Evolutionary conservation across 768 basidiomycete species (phyloP).

Genomic region (Strobilomyces dryophilus): DNA sequence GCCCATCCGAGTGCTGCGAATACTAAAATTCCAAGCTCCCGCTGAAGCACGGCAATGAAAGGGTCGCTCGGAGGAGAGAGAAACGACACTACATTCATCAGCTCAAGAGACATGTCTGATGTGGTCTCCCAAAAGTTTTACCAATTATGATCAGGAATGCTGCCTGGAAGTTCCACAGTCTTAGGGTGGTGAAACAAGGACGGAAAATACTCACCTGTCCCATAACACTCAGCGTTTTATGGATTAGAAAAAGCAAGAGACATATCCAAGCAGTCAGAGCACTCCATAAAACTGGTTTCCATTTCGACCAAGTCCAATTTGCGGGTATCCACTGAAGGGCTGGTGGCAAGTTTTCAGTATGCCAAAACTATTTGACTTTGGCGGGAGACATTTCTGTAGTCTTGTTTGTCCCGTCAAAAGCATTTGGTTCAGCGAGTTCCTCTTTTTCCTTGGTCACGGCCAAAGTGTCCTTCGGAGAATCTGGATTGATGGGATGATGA

Average conservation of each 20-base stretch:
- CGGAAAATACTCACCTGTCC: constrained; percentile 45
- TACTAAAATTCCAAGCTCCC: constrained; percentile 51
- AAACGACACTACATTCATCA: constrained; percentile 44
- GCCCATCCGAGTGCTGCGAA: constrained; percentile 55
- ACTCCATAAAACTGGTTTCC: constrained; percentile 62
- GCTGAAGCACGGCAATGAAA: constrained; percentile 64
- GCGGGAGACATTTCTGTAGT: not conserved
- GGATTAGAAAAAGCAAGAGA: constrained; percentile 55
- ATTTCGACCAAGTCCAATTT: constrained; percentile 55
- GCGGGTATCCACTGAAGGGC: constrained; percentile 51
- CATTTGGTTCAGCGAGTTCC: not conserved
- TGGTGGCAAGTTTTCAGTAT: constrained; percentile 22
- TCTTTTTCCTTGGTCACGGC: not conserved
- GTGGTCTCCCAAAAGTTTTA: constrained; percentile 18
- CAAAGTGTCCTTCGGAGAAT: not conserved
- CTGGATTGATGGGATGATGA: not conserved
- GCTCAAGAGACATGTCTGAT: not conserved
- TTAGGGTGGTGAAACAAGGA: not conserved
- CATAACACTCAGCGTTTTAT: constrained; percentile 41
- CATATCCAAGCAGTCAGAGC: constrained; percentile 61
- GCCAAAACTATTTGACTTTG: not conserved
- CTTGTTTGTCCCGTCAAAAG: not conserved
- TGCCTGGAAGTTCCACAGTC: constrained; percentile 38
- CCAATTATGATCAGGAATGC: constrained; percentile 63
- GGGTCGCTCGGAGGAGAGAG: constrained; percentile 66